Base-by-base conservation (phyloP, 176 grass and related monocot species). In the Aegilops longissima region DNA sequence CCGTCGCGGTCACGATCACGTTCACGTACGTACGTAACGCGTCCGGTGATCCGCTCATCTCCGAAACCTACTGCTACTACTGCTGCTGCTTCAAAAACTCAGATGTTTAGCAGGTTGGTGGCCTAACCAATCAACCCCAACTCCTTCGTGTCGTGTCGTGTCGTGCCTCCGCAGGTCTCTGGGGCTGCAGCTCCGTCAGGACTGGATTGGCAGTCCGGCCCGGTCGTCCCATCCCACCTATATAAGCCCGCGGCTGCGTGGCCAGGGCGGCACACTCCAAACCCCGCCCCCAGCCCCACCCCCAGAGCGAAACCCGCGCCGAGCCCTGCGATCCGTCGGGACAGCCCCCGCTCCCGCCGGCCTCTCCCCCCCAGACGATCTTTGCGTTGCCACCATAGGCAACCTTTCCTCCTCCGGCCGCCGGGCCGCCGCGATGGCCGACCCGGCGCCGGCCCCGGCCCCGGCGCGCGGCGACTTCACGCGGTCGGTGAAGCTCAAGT, bases 401-500 rank as follows among this genome's bases (percentile, higher is more conserved):
- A 76, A 76, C 73, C 73, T 76, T 20, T 30, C 1, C 25, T 76
- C 38, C 70, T 23, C 70, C 70, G 34, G 69, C 35, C 35, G 69
- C 9, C 10, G 9, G 69, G 35, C 69, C 35, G 61, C 76, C 18
- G 12, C 47, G 36, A 42, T 59, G 40, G 38, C 38, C 70, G 17
- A 45, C 1, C 39, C n/a, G 1, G 5, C 72, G 36, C 4, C 11
- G 25, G 25, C 25, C 2, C 1, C 52, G 1, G 16, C 67, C 9
- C 30, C 77, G 8, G 6, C 70, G 56, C 5, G 42, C 82, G 63
- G 4, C 45, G 87, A 88, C 79, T 87, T 95, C 58, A 95, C 80
- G 76, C 93, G 86, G 84, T 92, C 90, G 4, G 85, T 95, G n/a
- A 95, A 88, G 88, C 93, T 90, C 47, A 95, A 95, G 86, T 92